Evolutionary conservation across 192 early-diverging fungal species (phyloP), one percentile per base, ranked within the genome.

Genomic region (Linnemannia schmuckeri): DNA sequence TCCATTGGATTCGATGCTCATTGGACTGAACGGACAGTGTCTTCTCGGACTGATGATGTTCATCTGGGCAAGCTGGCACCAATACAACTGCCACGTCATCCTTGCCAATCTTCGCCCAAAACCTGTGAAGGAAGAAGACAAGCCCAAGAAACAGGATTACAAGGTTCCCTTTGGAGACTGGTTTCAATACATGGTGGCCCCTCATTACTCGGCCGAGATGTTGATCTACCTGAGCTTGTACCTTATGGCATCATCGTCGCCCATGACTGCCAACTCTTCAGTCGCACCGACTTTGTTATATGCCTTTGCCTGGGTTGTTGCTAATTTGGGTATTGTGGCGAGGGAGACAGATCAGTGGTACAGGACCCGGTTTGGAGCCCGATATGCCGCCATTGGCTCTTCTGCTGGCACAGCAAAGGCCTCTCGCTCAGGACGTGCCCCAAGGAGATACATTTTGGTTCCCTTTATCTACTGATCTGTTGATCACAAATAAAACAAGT

Each of bases 151-250:
- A 10, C 42, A 63, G 63, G n/a, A 61, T 10, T 96, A 96, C 78
- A 86, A 79, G 57, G 88, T 96, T 30, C 94, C 95, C 1, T 85
- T 82, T 54, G 94, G 94, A 41, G 94, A 94, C 75, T 90, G 94
- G 92, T 96, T 95, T 79, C 78, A 91, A 61, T 88, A 88, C 46
- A 81, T 94, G 5, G 91, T 93, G 15, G 88, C 90, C 4, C 94
- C 95, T 40, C 95, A 96, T 87, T 96, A 94, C 74, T 89, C 94
- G 24, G 92, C 92, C 72, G 95, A 96, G 81, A 94, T 96, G 69
- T 72, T 96, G 6, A 87, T 96, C 27, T 96, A 96, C 78, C 12
- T 91, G 40, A 90, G 91, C 4, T 77, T 94, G 22, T 90, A 90
- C 44, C 80, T 94, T n/a, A 83, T 94, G 38, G 87, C 42, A 24